phyloP scores from a whole-genome alignment of 2,329 filamentous ascomycete genomes.

The Colletotrichum camelliae region DNA sequence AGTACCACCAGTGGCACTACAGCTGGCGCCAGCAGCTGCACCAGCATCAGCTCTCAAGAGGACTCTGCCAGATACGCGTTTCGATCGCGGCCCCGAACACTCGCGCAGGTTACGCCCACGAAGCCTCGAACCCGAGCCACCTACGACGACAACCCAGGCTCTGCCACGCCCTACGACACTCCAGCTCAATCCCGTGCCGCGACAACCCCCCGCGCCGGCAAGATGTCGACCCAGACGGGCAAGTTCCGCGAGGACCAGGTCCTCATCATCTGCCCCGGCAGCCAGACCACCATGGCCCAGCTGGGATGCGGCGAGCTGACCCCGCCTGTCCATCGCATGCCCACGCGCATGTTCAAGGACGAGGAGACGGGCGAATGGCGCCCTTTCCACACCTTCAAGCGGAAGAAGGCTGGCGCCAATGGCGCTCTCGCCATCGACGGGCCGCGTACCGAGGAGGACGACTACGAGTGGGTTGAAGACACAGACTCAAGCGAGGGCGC shows the following conservation, averaged over 20 bases:
- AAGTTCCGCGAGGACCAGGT: constrained; percentile 71
- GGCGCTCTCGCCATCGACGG: constrained; percentile 14
- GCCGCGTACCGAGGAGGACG: constrained; percentile 52
- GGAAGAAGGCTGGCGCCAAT: constrained; percentile 51
- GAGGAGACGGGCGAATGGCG: constrained; percentile 76
- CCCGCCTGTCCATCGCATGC: constrained; percentile 83
- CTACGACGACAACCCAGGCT: neutral
- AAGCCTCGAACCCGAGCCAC: neutral
- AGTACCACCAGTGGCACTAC: neutral
- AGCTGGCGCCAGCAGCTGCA: constrained; percentile 1
- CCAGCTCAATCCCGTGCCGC: neutral
- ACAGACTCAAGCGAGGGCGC: constrained; percentile 87
- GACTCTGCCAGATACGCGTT: constrained; percentile 3
- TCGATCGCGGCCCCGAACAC: constrained; percentile 8
- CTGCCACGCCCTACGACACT: neutral
- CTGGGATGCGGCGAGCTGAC: constrained; percentile 90
- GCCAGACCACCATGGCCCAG: constrained; percentile 89
- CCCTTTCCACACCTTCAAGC: constrained; percentile 79
- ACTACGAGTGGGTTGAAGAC: constrained; percentile 83
- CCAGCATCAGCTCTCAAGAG: neutral
- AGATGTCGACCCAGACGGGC: constrained; percentile 60
- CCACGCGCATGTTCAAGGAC: constrained; percentile 94
- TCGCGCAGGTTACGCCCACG: constrained; percentile 1
- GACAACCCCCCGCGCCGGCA: constrained; percentile 20
- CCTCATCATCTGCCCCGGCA: constrained; percentile 80